These are phyloP conservation scores for Xanthoconium stramineum DNA, from an alignment of 768 basidiomycete species.

Conservation along the genomic window DNA sequence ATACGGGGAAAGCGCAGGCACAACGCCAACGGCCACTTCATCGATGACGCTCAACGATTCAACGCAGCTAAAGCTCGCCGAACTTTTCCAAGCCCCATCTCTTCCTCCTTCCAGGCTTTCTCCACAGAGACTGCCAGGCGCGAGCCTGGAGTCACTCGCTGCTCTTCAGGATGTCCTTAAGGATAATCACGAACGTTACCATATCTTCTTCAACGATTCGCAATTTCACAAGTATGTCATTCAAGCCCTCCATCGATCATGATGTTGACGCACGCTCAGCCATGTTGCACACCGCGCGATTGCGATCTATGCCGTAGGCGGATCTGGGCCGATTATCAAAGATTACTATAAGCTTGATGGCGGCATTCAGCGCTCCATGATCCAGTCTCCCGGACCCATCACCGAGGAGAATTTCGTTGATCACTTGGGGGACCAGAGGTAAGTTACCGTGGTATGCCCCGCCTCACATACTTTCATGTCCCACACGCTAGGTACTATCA, in stretches of 20 bases:
- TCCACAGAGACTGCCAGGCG: too few relatives aligned
- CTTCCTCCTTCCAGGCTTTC: too few relatives aligned
- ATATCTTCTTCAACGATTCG: too few relatives aligned
- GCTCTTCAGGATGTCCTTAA: too few relatives aligned
- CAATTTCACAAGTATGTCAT: too few relatives aligned
- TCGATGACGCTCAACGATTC: too few relatives aligned
- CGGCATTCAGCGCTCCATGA: conserved; percentile 17
- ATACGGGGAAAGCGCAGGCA: too few relatives aligned
- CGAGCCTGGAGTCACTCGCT: too few relatives aligned
- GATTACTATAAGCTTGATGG: conserved; percentile 26
- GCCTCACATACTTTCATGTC: neutral
- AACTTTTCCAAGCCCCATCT: too few relatives aligned
- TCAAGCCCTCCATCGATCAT: neutral
- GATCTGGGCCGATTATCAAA: conserved; percentile 21
- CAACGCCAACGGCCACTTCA: too few relatives aligned
- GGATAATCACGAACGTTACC: too few relatives aligned
- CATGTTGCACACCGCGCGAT: conserved; percentile 31
- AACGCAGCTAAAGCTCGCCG: too few relatives aligned
- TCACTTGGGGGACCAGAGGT: conserved; percentile 13
- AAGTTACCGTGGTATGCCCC: neutral
- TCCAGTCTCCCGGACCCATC: conserved; percentile 26
- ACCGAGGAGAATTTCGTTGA: conserved; percentile 19
- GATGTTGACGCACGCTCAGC: conserved; percentile 3
- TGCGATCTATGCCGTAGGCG: conserved; percentile 28
- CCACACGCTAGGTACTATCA: conserved; percentile 23